Evolutionary conservation across 176 grass and related monocot species (phyloP), one percentile per base, ranked within the genome.

Genomic region (Paspalum vaginatum): DNA sequence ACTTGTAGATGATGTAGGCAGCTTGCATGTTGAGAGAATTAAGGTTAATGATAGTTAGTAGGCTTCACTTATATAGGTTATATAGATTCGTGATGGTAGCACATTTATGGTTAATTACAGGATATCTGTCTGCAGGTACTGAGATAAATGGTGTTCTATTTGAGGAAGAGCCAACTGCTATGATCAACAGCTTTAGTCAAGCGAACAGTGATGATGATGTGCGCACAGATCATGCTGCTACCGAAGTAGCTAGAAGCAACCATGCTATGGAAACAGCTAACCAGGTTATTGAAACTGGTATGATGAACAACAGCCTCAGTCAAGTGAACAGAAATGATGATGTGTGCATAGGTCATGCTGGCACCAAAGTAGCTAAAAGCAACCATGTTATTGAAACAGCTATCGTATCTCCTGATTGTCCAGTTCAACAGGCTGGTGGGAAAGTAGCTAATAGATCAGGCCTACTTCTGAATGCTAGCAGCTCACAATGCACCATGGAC

Each of bases 81-180:
- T n/a, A n/a, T n/a, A n/a, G n/a, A n/a, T n/a, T n/a, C 60, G 42
- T 83, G 15, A 15, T 12, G 40, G 46, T 68, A 64, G 48, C 1
- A 61, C 8, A 69, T 69, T 57, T 18, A 25, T 47, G 43, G 27
- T 42, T 49, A 57, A 74, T 74, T 7, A 75, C 27, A n/a, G 17
- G 20, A 64, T 74, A 76, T 73, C 24, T 52, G 21, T 75, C 22
- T 27, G 77, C 61, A 85, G 77, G 79, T 87, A 20, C 14, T 64
- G 20, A 57, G 38, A 7, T 61, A 2, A 25, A 48, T 70, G 42
- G 45, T 50, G 47, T 11, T 70, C 5, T 70, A 17, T 55, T 32
- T 7, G 55, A 79, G 18, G 57, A 77, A 38, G 64, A 53, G 32
- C 52, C 55, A 9, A 21, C 40, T 60, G 11, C 25, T 84, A 68